Percentiles rank a stretch among this genome's conserved stretches.
phyloP scores from a whole-genome alignment of 106 monocot genomes.

The Dendrobium officinale region DNA sequence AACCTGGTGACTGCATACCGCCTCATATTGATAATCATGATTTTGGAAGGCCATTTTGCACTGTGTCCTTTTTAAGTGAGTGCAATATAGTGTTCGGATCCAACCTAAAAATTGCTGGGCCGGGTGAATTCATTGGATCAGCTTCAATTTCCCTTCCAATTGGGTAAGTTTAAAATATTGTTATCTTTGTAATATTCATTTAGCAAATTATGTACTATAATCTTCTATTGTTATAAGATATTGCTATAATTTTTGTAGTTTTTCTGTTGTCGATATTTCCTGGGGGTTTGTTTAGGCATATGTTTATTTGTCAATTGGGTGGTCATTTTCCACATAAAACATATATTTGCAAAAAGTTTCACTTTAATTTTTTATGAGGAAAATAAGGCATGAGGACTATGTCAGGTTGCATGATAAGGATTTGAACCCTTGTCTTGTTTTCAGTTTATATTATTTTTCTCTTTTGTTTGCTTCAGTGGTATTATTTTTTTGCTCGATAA shows the following conservation, averaged over 20 bases:
- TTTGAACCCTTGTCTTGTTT: no score
- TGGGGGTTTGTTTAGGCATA: neutral
- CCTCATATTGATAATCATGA: conserved; percentile 91
- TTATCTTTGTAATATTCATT: neutral
- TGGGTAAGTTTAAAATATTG: conserved; percentile 38
- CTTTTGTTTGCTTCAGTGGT: neutral
- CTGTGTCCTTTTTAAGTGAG: conserved; percentile 77
- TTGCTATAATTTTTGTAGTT: neutral
- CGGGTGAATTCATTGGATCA: conserved; percentile 64
- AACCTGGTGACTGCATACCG: conserved; percentile 81
- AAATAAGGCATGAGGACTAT: no score
- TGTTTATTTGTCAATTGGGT: neutral
- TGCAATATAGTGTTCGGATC: conserved; percentile 81
- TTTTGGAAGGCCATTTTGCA: conserved; percentile 84
- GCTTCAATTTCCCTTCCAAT: conserved; percentile 56
- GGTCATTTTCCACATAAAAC: no score
- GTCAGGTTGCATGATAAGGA: no score
- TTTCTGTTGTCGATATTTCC: neutral
- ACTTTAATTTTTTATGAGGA: no score
- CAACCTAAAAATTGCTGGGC: conserved; percentile 32
- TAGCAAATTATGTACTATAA: no score
- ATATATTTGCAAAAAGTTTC: no score
- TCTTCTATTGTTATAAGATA: no score
- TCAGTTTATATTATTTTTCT: neutral
- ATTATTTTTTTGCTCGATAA: neutral